Conservation (phyloP, 192 early-diverging fungal genomes). For the Coemansia sp. region DNA sequence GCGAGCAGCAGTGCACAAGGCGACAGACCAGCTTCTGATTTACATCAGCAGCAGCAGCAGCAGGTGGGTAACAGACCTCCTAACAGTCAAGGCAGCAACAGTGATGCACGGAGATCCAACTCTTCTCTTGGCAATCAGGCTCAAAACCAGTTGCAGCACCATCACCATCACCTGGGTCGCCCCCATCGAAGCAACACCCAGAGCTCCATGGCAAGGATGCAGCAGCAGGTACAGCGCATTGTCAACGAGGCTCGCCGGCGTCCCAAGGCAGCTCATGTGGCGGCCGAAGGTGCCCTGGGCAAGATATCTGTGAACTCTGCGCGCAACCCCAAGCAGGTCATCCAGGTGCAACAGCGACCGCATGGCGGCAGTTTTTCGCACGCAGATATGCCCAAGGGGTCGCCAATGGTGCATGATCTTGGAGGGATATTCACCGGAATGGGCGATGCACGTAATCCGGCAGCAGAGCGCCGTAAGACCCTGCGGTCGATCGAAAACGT, state of each 20-base stretch:
- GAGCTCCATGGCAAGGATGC: constrained; percentile 72
- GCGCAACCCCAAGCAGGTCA: constrained; percentile 83
- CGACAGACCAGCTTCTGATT: neutral
- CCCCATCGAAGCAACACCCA: constrained; percentile 41
- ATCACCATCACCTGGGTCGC: constrained; percentile 38
- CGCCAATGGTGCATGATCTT: constrained; percentile 27
- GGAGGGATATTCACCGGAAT: constrained; percentile 31
- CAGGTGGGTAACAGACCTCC: constrained; percentile 6
- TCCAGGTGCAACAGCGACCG: constrained; percentile 64
- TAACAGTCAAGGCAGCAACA: constrained; percentile 10
- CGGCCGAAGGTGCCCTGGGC: constrained; percentile 92
- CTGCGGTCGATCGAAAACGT: constrained; percentile 76
- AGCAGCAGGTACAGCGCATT: constrained; percentile 94
- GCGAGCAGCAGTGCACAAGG: neutral
- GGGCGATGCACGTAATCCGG: constrained; percentile 54
- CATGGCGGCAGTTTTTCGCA: constrained; percentile 33
- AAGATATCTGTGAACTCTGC: constrained; percentile 89
- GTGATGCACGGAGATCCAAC: constrained; percentile 3
- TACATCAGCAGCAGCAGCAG: constrained; percentile 30
- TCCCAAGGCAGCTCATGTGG: constrained; percentile 80
- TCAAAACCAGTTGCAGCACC: constrained; percentile 1
- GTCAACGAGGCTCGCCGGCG: constrained; percentile 89
- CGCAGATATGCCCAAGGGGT: constrained; percentile 2
- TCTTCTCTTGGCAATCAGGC: constrained; percentile 2
- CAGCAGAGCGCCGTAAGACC: constrained; percentile 59